Evolutionary conservation across 2,329 filamentous ascomycete genomes (phyloP), one percentile per base, ranked within the genome.

Genomic region (Aspergillus ustus): DNA sequence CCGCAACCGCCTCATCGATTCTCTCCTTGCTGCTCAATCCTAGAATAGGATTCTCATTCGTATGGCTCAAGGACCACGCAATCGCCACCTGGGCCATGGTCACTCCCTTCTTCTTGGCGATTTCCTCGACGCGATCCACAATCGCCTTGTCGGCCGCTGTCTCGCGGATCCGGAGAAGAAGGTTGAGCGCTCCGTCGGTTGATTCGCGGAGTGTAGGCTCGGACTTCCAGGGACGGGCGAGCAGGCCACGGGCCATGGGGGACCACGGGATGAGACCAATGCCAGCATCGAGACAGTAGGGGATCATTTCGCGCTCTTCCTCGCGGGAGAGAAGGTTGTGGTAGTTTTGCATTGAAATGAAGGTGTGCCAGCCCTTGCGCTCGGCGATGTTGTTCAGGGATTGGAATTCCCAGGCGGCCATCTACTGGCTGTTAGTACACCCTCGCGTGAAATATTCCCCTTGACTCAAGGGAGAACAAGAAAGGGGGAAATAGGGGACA

Each of bases 71-170:
- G 60, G 83, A 82, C 89, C 89, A 91, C 2, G 87, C 87, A 58
- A 88, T 80, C 1, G 86, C 83, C 20, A 91, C 84, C 59, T 89
- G 84, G 49, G 85, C 84, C 83, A 91, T 90, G 65, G 81, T 85
- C 71, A 84, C 80, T 0, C 80, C 82, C 66, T 82, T 82, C 75
- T 86, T 85, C 64, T 81, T 78, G 0, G 87, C 85, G 15, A 89
- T 66, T 71, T 89, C 83, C 72, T 88, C 81, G 2, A 88, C 84
- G 0, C 84, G 78, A 40, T 76, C 73, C 52, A 87, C 80, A 61
- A 85, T 87, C 72, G 77, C 76, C 69, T 81, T 74, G 63, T 87
- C 85, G 0, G 77, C 76, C 19, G 84, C 82, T 6, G 73, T 74
- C 61, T 81, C 76, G 57, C 78, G 76, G 28, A 62, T 66, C 34